Evolutionary conservation across 1,284 basidiomycete species (phyloP).

Genomic region (Rhodotorula sp.): DNA sequence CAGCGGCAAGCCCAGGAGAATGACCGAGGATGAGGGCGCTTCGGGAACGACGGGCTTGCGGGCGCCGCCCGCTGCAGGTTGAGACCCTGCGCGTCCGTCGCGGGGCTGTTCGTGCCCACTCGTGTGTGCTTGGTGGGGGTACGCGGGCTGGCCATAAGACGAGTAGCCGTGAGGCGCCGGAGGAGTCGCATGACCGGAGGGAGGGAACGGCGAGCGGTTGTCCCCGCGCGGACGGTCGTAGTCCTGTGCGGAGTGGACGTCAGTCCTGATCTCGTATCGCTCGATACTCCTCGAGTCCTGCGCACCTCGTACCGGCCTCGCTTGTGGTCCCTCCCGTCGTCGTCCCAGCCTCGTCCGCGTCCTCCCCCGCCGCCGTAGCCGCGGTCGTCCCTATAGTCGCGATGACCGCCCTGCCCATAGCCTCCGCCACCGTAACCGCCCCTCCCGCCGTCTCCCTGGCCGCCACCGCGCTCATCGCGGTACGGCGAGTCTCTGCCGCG

Average conservation of each 20-base stretch:
- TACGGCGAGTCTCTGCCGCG: not conserved
- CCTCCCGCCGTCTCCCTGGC: not conserved
- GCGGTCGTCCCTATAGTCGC: not conserved
- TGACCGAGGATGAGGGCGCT: conserved; percentile 41
- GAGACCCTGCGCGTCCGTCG: not conserved
- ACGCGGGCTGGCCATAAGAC: conserved; percentile 1
- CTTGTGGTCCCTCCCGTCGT: conserved; percentile 23
- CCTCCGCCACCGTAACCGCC: not conserved
- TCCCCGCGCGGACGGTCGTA: not conserved
- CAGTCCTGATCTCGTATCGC: no score
- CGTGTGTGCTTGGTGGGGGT: not conserved
- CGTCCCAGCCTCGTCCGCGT: conserved; percentile 7
- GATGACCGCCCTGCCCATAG: not conserved
- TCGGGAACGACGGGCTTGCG: conserved; percentile 29
- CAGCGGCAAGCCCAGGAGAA: conserved; percentile 45
- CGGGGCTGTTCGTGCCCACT: not conserved
- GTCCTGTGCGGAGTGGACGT: conserved; percentile 2
- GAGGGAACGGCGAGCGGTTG: not conserved
- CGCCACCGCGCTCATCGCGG: not conserved
- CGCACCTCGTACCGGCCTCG: conserved; percentile 31
- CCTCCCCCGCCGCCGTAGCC: not conserved
- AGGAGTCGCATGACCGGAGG: not conserved
- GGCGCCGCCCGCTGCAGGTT: not conserved
- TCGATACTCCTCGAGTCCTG: no score
- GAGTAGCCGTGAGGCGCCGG: not conserved